phyloP scores from a whole-genome alignment of 208 protist species.

The Endotrypanum monterogeii region DNA sequence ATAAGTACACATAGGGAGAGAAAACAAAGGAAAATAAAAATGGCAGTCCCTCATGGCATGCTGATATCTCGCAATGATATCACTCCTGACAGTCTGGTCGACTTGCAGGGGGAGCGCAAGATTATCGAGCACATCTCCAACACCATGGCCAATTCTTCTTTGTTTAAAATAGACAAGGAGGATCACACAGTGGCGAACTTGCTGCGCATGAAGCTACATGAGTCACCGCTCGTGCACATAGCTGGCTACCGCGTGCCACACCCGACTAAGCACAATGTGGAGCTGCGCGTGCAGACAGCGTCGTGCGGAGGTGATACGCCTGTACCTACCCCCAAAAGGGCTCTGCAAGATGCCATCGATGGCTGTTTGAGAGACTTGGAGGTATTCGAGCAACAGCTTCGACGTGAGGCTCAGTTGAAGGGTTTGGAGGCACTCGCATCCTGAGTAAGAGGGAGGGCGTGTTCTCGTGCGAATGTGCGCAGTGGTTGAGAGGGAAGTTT shows the following conservation, averaged over 20 bases:
- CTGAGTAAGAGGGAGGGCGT: not conserved
- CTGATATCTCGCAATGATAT: slow-evolving; percentile 93
- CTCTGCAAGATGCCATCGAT: slow-evolving; percentile 74
- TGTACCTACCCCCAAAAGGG: slow-evolving; percentile 82
- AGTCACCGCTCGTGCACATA: slow-evolving; percentile 77
- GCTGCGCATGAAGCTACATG: slow-evolving; percentile 89
- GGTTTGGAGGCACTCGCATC: slow-evolving; percentile 33
- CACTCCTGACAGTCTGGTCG: slow-evolving; percentile 84
- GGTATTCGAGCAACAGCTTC: slow-evolving; percentile 74
- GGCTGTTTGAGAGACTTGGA: slow-evolving; percentile 80
- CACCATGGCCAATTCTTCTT: slow-evolving; percentile 84
- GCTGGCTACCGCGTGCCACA: slow-evolving; percentile 91
- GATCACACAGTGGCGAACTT: slow-evolving; percentile 91
- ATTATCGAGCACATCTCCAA: slow-evolving; percentile 78
- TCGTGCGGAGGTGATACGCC: slow-evolving; percentile 47
- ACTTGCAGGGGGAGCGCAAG: slow-evolving; percentile 83
- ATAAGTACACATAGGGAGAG: too few relatives aligned
- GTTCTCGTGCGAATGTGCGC: too few relatives aligned
- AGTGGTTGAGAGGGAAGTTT: too few relatives aligned
- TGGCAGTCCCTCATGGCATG: slow-evolving; percentile 87
- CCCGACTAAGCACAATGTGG: slow-evolving; percentile 89
- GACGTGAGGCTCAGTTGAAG: slow-evolving; percentile 65
- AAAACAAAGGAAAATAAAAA: slow-evolving; percentile 3
- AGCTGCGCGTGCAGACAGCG: slow-evolving; percentile 85
- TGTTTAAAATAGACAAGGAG: slow-evolving; percentile 90